Conservation (phyloP, 1,284 basidiomycete genomes). For the Tylopilus microsporus region DNA sequence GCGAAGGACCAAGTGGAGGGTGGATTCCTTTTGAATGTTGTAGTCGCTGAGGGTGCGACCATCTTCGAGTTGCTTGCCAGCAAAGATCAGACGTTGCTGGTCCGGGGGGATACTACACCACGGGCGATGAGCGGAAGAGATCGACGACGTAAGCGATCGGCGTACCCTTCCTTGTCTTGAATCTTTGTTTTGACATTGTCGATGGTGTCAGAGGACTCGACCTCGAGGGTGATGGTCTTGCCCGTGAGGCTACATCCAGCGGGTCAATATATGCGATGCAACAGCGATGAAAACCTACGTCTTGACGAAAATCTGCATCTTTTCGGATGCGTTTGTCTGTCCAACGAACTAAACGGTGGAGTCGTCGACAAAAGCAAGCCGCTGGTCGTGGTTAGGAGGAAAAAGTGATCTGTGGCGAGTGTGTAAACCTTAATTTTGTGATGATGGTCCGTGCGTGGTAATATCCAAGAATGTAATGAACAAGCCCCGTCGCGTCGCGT, state of each 20-base stretch:
- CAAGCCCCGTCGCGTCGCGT: slow-evolving; percentile 25
- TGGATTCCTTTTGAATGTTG: slow-evolving; percentile 94
- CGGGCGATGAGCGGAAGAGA: slow-evolving; percentile 2
- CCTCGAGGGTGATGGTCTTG: slow-evolving; percentile 39
- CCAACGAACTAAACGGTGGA: slow-evolving; percentile 81
- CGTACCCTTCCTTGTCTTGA: slow-evolving; percentile 91
- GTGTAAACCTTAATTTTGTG: slow-evolving; percentile 33
- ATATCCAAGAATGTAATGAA: slow-evolving; percentile 2
- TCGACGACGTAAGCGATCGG: background rate
- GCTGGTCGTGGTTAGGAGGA: slow-evolving; percentile 20
- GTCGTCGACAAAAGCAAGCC: slow-evolving; percentile 78
- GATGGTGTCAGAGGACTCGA: slow-evolving; percentile 56
- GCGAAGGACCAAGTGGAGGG: slow-evolving; percentile 92
- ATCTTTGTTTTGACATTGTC: slow-evolving; percentile 98
- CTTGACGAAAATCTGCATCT: slow-evolving; percentile 94
- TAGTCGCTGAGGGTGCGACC: slow-evolving; percentile 88
- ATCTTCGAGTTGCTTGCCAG: slow-evolving; percentile 97
- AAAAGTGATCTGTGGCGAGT: slow-evolving; percentile 17
- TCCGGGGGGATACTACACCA: slow-evolving; percentile 78
- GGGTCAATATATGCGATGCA: background rate
- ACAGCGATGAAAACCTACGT: slow-evolving; percentile 51
- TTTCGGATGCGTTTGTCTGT: slow-evolving; percentile 70
- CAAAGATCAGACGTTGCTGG: slow-evolving; percentile 97
- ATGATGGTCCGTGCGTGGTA: slow-evolving; percentile 45
- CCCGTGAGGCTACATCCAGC: slow-evolving; percentile 77